Evolutionary conservation across 2,329 filamentous ascomycete species (phyloP), one percentile per base, ranked within the genome.

Genomic region (Decorospora gaudefroyi): DNA sequence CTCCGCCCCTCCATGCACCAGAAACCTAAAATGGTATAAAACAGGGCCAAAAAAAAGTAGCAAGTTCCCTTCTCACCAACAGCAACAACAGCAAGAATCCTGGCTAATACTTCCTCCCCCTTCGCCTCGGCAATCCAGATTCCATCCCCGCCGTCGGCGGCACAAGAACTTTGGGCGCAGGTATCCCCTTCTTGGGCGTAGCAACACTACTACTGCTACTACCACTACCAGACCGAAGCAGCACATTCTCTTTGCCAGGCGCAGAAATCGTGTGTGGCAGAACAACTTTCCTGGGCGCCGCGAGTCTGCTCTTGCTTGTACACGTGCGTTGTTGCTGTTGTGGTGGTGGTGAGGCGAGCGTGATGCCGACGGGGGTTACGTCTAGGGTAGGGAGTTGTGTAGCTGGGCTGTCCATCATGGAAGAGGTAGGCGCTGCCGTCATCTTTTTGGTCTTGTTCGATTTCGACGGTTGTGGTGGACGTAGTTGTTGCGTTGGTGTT

Each of bases 231-330:
- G 31, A 33, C 9, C 46, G 41, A 10, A 51, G 51, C 12, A 53
- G 51, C 12, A 53, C 40, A 32, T 64, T 68, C 36, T 65, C 58
- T 48, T 63, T 63, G n/a, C 40, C 46, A 4, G 47, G 11, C 2
- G 53, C 31, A 0, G 52, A 13, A 1, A 48, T 22, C 2, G 57
- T 47, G 5, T 61, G 57, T 2, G 66, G 64, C 2, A 72, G 43
- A 21, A 65, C 65, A 8, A 71, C 62, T 17, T 64, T 69, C 42
- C 55, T 65, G 0, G 68, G 68, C 0, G 67, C 62, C 1, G 67
- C 65, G 5, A 72, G 59, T 6, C 67, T 57, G 31, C 58, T 64
- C 26, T 67, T 70, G 9, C 62, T n/a, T n/a, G n/a, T n/a, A n/a
- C n/a, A n/a, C n/a, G n/a, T n/a, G n/a, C n/a, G n/a, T n/a, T n/a